Evolutionary conservation across 2,329 filamentous ascomycete genomes (phyloP).

Genomic region (Neofusicoccum parvum): DNA sequence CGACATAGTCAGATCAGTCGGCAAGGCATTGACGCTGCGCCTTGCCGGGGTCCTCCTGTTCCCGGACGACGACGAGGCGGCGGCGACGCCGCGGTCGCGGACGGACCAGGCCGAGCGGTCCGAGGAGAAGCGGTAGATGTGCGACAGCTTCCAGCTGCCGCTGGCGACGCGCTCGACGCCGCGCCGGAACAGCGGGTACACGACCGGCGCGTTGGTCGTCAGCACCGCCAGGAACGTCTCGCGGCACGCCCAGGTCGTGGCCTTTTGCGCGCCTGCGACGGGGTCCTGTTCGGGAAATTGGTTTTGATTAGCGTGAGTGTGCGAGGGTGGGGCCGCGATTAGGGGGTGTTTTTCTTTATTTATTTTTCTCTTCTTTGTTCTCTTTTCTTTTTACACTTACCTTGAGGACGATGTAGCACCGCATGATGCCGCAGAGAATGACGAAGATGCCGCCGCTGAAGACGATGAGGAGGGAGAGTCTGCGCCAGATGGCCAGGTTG

Average conservation of each 20-base stretch:
- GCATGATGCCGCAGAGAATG: conserved; percentile 58
- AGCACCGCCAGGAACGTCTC: conserved; percentile 51
- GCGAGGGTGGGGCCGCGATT: no score
- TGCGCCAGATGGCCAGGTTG: conserved; percentile 51
- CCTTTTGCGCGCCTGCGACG: conserved; percentile 43
- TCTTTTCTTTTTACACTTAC: conserved; percentile 18
- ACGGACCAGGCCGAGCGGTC: no score
- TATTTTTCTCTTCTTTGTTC: no score
- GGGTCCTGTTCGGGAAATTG: conserved; percentile 30
- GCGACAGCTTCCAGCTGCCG: no score
- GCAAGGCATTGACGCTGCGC: no score
- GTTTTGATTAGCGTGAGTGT: no score
- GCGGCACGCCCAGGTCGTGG: conserved; percentile 49
- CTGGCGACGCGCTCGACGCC: neutral
- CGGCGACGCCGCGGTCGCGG: no score
- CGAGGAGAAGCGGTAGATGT: no score
- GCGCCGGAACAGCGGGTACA: conserved; percentile 26
- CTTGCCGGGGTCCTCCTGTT: no score
- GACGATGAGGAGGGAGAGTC: conserved; percentile 55
- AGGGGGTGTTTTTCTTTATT: no score
- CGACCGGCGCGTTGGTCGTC: conserved; percentile 49
- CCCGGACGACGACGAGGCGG: no score
- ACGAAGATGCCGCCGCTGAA: conserved; percentile 61
- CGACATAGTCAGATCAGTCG: no score
- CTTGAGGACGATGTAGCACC: conserved; percentile 54